These are phyloP conservation scores for Glycine latifolia DNA, from an alignment of 306 rosid species.

Conservation along the genomic window DNA sequence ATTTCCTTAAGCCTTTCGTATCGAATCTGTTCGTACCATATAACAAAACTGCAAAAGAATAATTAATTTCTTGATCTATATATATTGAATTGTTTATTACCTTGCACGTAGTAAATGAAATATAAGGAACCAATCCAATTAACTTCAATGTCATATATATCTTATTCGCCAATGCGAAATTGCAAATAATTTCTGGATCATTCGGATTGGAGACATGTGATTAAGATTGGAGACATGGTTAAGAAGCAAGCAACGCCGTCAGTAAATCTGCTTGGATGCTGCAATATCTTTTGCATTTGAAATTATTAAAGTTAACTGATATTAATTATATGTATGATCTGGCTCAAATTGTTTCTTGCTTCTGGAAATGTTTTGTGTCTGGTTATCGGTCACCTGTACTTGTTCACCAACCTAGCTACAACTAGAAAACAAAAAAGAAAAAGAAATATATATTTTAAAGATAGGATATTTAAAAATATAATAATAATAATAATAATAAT, in stretches of 20 bases:
- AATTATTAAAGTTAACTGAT: slow-evolving; percentile 14
- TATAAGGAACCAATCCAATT: neutral
- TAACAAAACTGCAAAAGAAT: no score
- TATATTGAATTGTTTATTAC: neutral
- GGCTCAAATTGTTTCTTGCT: slow-evolving; percentile 39
- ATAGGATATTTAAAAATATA: no score
- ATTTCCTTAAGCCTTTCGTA: no score
- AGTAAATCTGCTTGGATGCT: slow-evolving; percentile 42
- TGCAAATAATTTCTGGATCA: slow-evolving; percentile 31
- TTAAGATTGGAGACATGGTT: slow-evolving; percentile 40
- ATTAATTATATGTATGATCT: slow-evolving; percentile 21
- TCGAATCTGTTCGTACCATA: no score
- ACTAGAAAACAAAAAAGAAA: no score
- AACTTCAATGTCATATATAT: neutral
- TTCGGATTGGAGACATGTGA: slow-evolving; percentile 37
- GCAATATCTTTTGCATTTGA: slow-evolving; percentile 13
- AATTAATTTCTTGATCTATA: neutral
- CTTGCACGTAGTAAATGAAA: neutral
- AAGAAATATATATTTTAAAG: no score
- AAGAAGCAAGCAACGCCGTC: slow-evolving; percentile 53
- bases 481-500: no score
- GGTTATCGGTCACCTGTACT: neutral
- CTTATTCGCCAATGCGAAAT: neutral
- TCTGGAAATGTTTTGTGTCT: slow-evolving; percentile 30
- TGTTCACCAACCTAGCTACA: no score